Percentiles rank a stretch among this genome's conserved stretches.
Conservation (phyloP, 768 basidiomycete species). For the Crepidotus variabilis region DNA sequence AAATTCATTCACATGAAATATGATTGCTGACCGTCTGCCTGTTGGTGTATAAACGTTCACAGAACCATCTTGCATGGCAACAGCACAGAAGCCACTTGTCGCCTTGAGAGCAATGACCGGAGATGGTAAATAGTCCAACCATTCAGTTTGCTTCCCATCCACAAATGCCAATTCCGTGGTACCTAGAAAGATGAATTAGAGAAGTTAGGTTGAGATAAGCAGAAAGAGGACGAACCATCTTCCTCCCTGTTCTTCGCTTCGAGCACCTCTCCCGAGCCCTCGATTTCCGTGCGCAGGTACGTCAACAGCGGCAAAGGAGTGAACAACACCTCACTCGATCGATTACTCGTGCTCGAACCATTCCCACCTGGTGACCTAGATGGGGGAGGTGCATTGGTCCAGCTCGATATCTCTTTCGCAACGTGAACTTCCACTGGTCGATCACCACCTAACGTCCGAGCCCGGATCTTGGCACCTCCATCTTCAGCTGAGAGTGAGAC, state of each 20-base stretch:
- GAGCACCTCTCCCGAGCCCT: conserved; percentile 63
- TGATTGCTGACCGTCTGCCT: conserved; percentile 65
- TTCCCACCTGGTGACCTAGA: conserved; percentile 4
- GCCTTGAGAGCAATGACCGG: conserved; percentile 67
- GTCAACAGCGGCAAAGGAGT: conserved; percentile 61
- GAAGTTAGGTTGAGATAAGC: not conserved
- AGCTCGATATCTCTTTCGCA: conserved; percentile 50
- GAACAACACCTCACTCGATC: conserved; percentile 31
- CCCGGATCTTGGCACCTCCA: conserved; percentile 23
- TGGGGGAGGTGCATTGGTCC: conserved; percentile 15
- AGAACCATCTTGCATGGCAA: conserved; percentile 72
- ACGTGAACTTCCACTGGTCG: conserved; percentile 43
- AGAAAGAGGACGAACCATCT: conserved; percentile 38
- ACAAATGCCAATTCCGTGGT: conserved; percentile 65
- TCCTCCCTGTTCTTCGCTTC: conserved; percentile 79
- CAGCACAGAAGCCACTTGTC: conserved; percentile 67
- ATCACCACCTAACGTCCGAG: conserved; percentile 69
- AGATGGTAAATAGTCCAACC: conserved; percentile 85
- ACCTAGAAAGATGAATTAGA: conserved; percentile 30
- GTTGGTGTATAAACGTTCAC: conserved; percentile 82
- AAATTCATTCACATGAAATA: conserved; percentile 2
- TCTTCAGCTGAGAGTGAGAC: conserved; percentile 39
- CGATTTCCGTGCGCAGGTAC: conserved; percentile 53
- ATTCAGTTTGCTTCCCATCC: conserved; percentile 68
- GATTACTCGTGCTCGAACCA: conserved; percentile 10